Conservation (phyloP, 2,329 filamentous ascomycete species). For the Teratosphaeria viscida region DNA sequence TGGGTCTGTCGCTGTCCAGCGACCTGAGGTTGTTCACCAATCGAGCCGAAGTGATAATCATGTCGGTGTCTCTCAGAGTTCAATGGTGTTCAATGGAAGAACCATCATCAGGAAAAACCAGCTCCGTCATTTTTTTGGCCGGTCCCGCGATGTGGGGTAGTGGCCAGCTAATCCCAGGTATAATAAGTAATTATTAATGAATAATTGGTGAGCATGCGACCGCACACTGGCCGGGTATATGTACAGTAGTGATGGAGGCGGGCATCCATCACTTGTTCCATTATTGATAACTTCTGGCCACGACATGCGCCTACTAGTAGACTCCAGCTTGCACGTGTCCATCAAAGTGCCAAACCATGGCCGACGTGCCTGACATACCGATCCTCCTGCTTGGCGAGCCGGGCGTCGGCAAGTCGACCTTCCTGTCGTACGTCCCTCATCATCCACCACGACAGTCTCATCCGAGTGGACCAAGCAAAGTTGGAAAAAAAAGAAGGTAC, state of each 20-base stretch:
- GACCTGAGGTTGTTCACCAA: not conserved
- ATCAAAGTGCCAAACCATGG: not conserved
- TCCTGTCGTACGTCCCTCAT: conserved; percentile 45
- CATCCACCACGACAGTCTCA: not conserved
- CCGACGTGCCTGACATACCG: conserved; percentile 25
- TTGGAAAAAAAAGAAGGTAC: no score
- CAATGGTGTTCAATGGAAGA: not conserved
- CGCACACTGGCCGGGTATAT: no score
- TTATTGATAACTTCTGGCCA: no score
- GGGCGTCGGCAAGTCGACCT: conserved; percentile 52
- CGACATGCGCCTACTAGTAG: not conserved
- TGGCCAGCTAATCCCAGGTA: not conserved
- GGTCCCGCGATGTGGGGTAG: not conserved
- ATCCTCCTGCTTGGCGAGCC: conserved; percentile 50
- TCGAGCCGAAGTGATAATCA: not conserved
- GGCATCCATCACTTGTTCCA: not conserved
- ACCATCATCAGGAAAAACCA: not conserved
- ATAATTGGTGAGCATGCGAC: no score
- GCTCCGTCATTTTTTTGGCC: not conserved
- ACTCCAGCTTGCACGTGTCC: not conserved
- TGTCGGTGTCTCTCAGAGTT: not conserved
- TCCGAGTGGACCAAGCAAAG: not conserved
- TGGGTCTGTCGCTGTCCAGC: not conserved
- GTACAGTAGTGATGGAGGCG: no score
- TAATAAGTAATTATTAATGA: no score